Base-by-base conservation (phyloP, 1,139 yeast species). In the Torulaspora pretoriensis region DNA sequence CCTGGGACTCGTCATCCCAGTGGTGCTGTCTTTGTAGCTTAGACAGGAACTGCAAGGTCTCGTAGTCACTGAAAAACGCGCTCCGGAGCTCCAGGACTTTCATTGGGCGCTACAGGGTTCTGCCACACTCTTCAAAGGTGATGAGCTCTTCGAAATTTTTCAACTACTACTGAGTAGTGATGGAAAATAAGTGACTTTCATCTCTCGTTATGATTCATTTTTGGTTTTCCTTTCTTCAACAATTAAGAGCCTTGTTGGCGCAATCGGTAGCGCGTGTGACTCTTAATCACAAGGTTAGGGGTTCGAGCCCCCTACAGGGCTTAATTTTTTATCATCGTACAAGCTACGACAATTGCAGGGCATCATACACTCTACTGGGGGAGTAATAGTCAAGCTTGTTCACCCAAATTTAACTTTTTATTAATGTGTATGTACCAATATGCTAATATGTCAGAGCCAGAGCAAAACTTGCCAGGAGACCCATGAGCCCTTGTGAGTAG, bases 201-300 rank as follows among this genome's bases (percentile, higher is more conserved):
- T 1, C 2, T 1, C 8, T 10, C 4, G 9, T 4, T 19, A 9
- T 32, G 26, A 1, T 6, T 10, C 16, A 3, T 8, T n/a, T 19
- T 3, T 19, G 2, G 1, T 3, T 1, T 7, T 2, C 9, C 8
- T 4, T 17, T 29, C 45, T 48, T 10, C 35, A 38, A 13, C 26
- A 30, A 33, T 3, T 27, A 43, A 10, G 42, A 45, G 70, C 71
- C 70, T 67, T 66, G 71, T 67, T 68, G 70, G 71, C 71, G 70
- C 71, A 68, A 68, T 68, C 71, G 71, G 71, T 68, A 68, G 71
- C 70, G 71, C 71, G 68, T 66, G 62, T 65, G 71, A 68, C 71
- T 68, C 71, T 68, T 68, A 68, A 67, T 67, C 70, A 65, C 62
- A 66, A 66, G 70, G 70, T 64, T 67, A 67, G 68, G 70, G 70